Evolutionary conservation across 2,329 filamentous ascomycete genomes (phyloP), one percentile per base, ranked within the genome.

Genomic region (Curvularia sp.): DNA sequence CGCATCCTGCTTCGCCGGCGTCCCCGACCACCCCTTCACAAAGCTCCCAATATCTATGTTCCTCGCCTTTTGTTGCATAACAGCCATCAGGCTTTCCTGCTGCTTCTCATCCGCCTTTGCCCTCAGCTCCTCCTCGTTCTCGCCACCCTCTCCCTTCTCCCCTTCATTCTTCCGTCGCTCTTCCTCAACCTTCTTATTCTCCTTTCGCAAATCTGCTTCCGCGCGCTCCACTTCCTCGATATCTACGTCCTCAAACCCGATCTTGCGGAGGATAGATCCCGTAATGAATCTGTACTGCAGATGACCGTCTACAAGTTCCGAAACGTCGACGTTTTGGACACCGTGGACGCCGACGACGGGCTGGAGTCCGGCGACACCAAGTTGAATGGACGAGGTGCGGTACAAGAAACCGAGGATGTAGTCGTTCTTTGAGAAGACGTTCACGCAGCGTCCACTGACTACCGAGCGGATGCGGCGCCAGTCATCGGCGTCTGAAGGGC

Each of bases 381-480:
- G 84, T 63, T 95, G 89, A 28, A 96, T 85, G 58, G 89, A 93
- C 41, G 90, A 92, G 2, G 92, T 89, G 44, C 93, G 88, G 75
- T 97, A 97, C 18, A 97, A 81, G 73, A 97, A 94, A 0, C 88
- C 93, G 1, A 97, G 86, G 31, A 97, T 88, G 70, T 92, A 91
- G 76, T 97, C 93, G 60, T 95, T 93, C 52, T 89, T 87, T 1
- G 91, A 94, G 77, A 89, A 97, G 8, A 94, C 92, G 67, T 97
- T 97, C 67, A 96, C 89, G 7, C 97, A 83, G 57, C 90, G 86
- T 2, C 93, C 93, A 1, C 89, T 86, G 0, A 96, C 92, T 0
- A 94, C 91, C 44, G 86, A 87, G 30, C 92, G 86, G 65, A 96
- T 86, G 38, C 86, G 82, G 44, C 88, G 85, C 93, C 93, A 97